These are phyloP conservation scores for Irpex lacteus DNA, from an alignment of 1,284 basidiomycete genomes.

Conservation along the genomic window DNA sequence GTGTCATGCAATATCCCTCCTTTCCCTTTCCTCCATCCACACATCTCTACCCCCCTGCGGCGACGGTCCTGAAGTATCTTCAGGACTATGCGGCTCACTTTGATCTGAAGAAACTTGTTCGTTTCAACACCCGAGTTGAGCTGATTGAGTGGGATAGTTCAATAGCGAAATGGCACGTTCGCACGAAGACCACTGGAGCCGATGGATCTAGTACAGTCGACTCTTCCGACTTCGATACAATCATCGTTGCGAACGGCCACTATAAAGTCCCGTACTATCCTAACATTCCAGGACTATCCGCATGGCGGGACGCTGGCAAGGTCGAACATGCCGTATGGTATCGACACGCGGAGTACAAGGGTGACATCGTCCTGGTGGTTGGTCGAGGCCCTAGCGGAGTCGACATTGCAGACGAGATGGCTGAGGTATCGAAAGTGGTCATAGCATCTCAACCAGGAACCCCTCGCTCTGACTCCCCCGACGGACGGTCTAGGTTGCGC, in stretches of 20 bases:
- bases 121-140: conserved; percentile 47
- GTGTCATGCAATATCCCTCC: conserved; percentile 64
- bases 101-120: conserved; percentile 51
- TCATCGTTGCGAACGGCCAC: conserved; percentile 75
- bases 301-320: conserved; percentile 50
- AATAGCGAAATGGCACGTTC: conserved; percentile 45
- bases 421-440: conserved; percentile 39
- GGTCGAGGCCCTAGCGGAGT: conserved; percentile 67
- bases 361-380: conserved; percentile 59
- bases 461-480: conserved; percentile 25
- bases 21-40: conserved; percentile 69
- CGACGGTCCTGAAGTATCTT: conserved; percentile 59
- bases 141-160: conserved; percentile 38
- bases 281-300: conserved; percentile 49
- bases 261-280: conserved; percentile 63
- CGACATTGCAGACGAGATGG: conserved; percentile 63
- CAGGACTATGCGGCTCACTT: conserved; percentile 58
- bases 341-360: conserved; percentile 47
- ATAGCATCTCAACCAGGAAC: conserved; percentile 54
- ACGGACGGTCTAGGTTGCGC: conserved; percentile 40
- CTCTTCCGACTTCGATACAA: conserved; percentile 49
- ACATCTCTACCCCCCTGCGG: conserved; percentile 59
- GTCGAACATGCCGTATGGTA: conserved; percentile 68
- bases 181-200: conserved; percentile 25
- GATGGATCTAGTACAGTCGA: conserved; percentile 2